Percentiles rank a stretch among this genome's conserved stretches.
Conservation (phyloP, 1,284 basidiomycete species). For the Thecaphora frezii region DNA sequence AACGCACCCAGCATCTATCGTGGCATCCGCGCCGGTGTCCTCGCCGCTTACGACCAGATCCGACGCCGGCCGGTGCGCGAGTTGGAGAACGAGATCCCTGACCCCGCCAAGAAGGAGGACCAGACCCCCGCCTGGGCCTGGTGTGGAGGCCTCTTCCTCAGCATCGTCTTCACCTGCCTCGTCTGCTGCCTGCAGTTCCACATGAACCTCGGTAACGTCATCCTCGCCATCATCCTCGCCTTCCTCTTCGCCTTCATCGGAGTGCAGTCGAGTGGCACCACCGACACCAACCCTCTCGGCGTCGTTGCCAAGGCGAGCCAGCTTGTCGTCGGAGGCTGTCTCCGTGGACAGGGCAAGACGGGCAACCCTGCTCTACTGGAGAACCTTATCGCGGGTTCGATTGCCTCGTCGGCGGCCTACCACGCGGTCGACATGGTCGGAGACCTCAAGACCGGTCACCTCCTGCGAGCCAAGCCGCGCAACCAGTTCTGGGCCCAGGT, state of each 20-base stretch:
- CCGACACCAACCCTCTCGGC: constrained; percentile 50
- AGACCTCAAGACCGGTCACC: constrained; percentile 73
- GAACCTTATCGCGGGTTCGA: constrained; percentile 67
- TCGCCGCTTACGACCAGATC: constrained; percentile 30
- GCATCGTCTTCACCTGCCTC: constrained; percentile 65
- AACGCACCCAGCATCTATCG: constrained; percentile 54
- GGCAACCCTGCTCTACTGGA: constrained; percentile 64
- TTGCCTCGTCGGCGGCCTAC: constrained; percentile 67
- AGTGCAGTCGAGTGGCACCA: constrained; percentile 62
- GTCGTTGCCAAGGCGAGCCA: constrained; percentile 50
- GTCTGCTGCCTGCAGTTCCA: constrained; percentile 60
- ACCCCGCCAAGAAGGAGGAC: constrained; percentile 60
- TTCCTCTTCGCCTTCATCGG: constrained; percentile 73
- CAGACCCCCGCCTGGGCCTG: constrained; percentile 68
- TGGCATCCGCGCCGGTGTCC: constrained; percentile 42
- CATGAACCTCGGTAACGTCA: constrained; percentile 53
- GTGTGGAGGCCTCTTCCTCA: constrained; percentile 64
- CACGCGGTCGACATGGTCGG: constrained; percentile 73
- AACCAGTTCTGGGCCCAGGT: constrained; percentile 68
- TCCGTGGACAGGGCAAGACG: constrained; percentile 60
- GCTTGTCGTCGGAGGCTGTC: constrained; percentile 47
- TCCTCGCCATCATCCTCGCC: constrained; percentile 63
- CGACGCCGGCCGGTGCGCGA: constrained; percentile 17
- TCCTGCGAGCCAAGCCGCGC: constrained; percentile 69
- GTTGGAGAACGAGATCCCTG: constrained; percentile 34